Evolutionary conservation across 2,329 filamentous ascomycete species (phyloP).

Genomic region (Trichoderma endophyticum): DNA sequence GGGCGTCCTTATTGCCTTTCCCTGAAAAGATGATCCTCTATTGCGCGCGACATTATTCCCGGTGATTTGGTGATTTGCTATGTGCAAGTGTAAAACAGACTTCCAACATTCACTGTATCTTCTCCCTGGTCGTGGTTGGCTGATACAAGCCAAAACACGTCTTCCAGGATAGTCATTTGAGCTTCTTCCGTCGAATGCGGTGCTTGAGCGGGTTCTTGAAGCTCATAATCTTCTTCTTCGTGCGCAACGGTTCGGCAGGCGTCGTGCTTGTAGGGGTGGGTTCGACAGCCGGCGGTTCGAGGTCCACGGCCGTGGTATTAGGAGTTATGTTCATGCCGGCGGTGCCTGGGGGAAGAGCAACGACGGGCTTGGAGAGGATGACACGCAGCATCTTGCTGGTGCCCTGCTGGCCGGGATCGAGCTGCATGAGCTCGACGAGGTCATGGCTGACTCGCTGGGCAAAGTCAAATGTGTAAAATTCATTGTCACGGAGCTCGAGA

Average conservation of each 20-base stretch:
- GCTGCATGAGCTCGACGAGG: constrained; percentile 27
- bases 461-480: constrained; percentile 32
- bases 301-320: not conserved
- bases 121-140: not conserved
- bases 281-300: not conserved
- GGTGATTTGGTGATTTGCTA: not conserved
- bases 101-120: not conserved
- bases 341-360: not conserved
- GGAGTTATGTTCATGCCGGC: constrained; percentile 6
- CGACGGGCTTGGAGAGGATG: constrained; percentile 14
- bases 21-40: not conserved
- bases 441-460: constrained; percentile 31
- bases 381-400: constrained; percentile 20
- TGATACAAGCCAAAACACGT: not conserved
- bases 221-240: constrained; percentile 11
- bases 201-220: constrained; percentile 19
- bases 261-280: not conserved
- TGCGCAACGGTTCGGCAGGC: not conserved
- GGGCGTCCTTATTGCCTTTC: not conserved
- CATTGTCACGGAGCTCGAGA: constrained; percentile 31
- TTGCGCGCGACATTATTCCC: not conserved
- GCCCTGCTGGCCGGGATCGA: constrained; percentile 15
- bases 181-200: constrained; percentile 16
- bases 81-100: not conserved
- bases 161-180: constrained; percentile 15